Percentiles rank a stretch among this genome's conserved stretches.
phyloP scores from a whole-genome alignment of 2,329 filamentous ascomycete species.

The Penicillium freii region DNA sequence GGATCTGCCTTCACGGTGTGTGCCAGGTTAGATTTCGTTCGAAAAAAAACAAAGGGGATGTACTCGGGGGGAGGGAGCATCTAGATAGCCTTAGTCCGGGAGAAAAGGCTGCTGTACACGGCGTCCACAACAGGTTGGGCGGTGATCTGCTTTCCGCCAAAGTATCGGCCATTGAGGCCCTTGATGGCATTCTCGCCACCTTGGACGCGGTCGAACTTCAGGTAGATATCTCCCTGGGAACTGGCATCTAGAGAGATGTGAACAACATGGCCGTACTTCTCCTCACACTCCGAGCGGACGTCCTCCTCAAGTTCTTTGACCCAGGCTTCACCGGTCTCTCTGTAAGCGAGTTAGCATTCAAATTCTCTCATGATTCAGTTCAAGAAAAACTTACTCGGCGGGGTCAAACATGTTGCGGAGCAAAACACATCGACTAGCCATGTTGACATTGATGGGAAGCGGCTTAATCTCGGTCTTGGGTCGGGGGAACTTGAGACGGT shows the following conservation, averaged over 20 bases:
- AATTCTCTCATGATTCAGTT: not conserved
- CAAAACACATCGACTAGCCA: slow-evolving; percentile 89
- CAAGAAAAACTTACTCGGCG: slow-evolving; percentile 66
- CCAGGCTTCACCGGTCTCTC: slow-evolving; percentile 84
- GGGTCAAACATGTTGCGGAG: slow-evolving; percentile 95
- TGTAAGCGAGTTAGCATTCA: slow-evolving; percentile 45
- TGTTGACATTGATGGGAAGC: slow-evolving; percentile 80
- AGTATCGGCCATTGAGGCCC: slow-evolving; percentile 93
- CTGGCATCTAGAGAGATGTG: slow-evolving; percentile 95
- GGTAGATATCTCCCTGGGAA: slow-evolving; percentile 92
- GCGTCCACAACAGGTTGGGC: slow-evolving; percentile 96
- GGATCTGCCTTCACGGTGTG: slow-evolving; percentile 20
- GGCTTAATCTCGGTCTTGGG: slow-evolving; percentile 77
- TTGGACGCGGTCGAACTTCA: slow-evolving; percentile 95
- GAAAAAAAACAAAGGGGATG: slow-evolving; percentile 23
- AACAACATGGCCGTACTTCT: slow-evolving; percentile 94
- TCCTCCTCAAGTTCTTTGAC: slow-evolving; percentile 92
- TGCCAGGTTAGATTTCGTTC: slow-evolving; percentile 28
- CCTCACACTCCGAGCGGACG: slow-evolving; percentile 86
- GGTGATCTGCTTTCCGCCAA: slow-evolving; percentile 88
- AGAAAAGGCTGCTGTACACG: slow-evolving; percentile 96
- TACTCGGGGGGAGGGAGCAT: slow-evolving; percentile 11
- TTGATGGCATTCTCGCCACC: slow-evolving; percentile 97
- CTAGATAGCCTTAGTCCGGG: slow-evolving; percentile 77
- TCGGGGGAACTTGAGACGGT: slow-evolving; percentile 70